Percentiles rank a stretch among this genome's conserved stretches.
Evolutionary conservation across 2,329 filamentous ascomycete species (phyloP).

Genomic region (Coleophoma cylindrospora): DNA sequence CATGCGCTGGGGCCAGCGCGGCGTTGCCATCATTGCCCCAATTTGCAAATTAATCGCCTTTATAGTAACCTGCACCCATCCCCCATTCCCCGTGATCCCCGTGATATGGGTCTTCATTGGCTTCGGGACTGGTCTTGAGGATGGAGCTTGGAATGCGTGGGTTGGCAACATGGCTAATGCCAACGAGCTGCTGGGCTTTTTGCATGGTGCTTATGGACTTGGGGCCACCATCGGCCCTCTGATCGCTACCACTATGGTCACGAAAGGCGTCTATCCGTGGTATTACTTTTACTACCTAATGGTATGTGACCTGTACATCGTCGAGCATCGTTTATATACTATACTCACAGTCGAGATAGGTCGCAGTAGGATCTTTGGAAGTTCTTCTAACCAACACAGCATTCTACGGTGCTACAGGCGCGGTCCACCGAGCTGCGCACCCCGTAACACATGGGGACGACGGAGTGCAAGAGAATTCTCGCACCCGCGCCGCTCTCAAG

Average conservation of each 20-base stretch:
- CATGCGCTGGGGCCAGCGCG: constrained; percentile 57
- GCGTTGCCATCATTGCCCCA: constrained; percentile 61
- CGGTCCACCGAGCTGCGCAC: constrained; percentile 51
- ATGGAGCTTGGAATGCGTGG: constrained; percentile 52
- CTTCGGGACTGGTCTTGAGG: constrained; percentile 66
- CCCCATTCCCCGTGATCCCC: constrained; percentile 60
- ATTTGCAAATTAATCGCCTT: constrained; percentile 60
- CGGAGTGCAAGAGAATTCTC: constrained; percentile 5
- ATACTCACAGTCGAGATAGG: constrained; percentile 21
- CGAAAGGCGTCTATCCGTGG: constrained; percentile 56
- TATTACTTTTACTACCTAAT: constrained; percentile 72
- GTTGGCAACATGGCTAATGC: constrained; percentile 58
- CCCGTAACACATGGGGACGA: constrained; percentile 24
- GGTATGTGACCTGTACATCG: constrained; percentile 34
- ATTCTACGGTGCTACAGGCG: constrained; percentile 60
- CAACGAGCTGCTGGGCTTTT: constrained; percentile 67
- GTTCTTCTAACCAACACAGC: constrained; percentile 42
- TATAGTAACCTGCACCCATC: constrained; percentile 58
- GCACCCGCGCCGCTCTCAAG: constrained; percentile 27
- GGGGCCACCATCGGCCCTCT: constrained; percentile 65
- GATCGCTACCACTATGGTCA: constrained; percentile 67
- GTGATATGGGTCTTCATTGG: constrained; percentile 60
- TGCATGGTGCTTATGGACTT: constrained; percentile 67
- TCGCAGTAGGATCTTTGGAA: constrained; percentile 52
- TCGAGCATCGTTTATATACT: too few species aligned